Evolutionary conservation across 2,329 filamentous ascomycete species (phyloP).

Genomic region (Apiospora phragmitis): DNA sequence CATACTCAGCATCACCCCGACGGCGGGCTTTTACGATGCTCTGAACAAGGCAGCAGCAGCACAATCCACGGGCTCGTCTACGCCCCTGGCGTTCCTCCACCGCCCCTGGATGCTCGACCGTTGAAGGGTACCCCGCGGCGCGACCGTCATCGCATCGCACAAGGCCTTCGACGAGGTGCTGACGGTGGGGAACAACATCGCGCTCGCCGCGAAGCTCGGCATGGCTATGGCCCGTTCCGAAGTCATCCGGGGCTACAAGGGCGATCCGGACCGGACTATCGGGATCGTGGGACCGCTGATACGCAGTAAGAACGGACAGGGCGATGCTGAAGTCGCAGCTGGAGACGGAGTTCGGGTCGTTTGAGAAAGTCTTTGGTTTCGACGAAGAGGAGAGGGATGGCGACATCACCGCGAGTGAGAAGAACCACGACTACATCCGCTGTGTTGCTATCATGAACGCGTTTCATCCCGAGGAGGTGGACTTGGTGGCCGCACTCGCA

Average conservation of each 20-base stretch:
- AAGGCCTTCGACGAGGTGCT: slow-evolving; percentile 22
- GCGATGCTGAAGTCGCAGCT: not conserved
- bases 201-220: slow-evolving; percentile 14
- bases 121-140: slow-evolving; percentile 14
- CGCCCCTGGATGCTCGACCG: slow-evolving; percentile 20
- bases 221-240: slow-evolving; percentile 6
- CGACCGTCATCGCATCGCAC: slow-evolving; percentile 18
- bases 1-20: slow-evolving; percentile 21
- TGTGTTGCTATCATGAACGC: slow-evolving; percentile 22
- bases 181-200: slow-evolving; percentile 19
- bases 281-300: slow-evolving; percentile 17
- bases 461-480: slow-evolving; percentile 21
- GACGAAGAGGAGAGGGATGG: not conserved
- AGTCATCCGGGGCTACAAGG: slow-evolving; percentile 20
- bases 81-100: slow-evolving; percentile 16
- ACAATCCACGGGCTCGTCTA: not conserved
- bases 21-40: slow-evolving; percentile 18
- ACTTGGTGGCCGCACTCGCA: slow-evolving; percentile 11
- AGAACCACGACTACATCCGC: not conserved
- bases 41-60: slow-evolving; percentile 10
- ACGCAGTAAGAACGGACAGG: not conserved
- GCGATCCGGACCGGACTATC: slow-evolving; percentile 18
- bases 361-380: slow-evolving; percentile 14
- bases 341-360: slow-evolving; percentile 12
- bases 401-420: accelerated